Evolutionary conservation across 371 early-diverging fungal species (phyloP).

Genomic region (Mucor circinelloides): DNA sequence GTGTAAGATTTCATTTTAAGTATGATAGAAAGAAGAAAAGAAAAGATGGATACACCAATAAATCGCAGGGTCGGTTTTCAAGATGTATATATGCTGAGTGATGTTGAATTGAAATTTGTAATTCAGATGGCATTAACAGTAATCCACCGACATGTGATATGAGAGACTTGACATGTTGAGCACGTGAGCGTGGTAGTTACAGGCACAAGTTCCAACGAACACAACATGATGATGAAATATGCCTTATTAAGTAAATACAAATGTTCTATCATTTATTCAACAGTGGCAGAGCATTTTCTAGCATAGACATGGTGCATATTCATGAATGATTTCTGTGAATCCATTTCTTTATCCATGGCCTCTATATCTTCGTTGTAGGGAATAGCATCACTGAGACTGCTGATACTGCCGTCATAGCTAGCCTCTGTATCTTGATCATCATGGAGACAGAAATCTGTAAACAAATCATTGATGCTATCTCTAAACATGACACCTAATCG

Average conservation of each 20-base stretch:
- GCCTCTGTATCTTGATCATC: not conserved
- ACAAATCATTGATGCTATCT: slow-evolving; percentile 35
- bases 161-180: not conserved
- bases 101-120: not conserved
- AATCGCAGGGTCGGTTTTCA: not conserved
- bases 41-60: not conserved
- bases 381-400: not conserved
- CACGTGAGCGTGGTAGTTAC: not conserved
- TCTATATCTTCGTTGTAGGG: slow-evolving; percentile 9
- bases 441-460: slow-evolving; percentile 15
- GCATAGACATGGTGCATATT: slow-evolving; percentile 16
- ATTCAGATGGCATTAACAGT: not conserved
- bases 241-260: too few species aligned
- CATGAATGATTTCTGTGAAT: slow-evolving; percentile 41
- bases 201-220: too few species aligned
- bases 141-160: not conserved
- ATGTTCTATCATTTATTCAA: not conserved
- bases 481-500: slow-evolving; percentile 43
- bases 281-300: not conserved
- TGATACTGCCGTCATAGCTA: not conserved
- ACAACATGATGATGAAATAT: too few species aligned
- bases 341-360: slow-evolving; percentile 31
- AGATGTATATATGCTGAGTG: not conserved
- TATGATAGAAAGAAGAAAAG: not conserved
- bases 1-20: slow-evolving; percentile 49